Evolutionary conservation across 2,329 filamentous ascomycete species (phyloP).

Genomic region (Graphiopsis chlorocephala): DNA sequence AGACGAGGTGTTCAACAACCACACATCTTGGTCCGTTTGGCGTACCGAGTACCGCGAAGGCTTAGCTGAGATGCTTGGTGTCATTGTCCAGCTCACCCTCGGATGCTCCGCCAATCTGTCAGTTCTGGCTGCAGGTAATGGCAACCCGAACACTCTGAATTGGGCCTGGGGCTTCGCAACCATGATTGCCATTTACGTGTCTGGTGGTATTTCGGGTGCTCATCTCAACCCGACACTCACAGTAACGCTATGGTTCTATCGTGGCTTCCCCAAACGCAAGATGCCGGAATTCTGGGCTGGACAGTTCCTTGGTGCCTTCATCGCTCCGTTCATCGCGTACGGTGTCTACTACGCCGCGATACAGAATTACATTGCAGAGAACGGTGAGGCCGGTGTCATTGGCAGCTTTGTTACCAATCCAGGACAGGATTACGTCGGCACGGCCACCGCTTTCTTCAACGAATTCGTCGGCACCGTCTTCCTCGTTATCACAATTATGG

Average conservation of each 20-base stretch:
- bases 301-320: conserved; percentile 53
- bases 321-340: conserved; percentile 48
- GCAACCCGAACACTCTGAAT: conserved; percentile 43
- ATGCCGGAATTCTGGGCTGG: conserved; percentile 51
- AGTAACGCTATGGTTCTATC: conserved; percentile 43
- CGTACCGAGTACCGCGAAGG: conserved; percentile 53
- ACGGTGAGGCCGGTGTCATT: conserved; percentile 31
- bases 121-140: conserved; percentile 35
- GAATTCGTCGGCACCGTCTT: conserved; percentile 47
- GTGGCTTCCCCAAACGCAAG: conserved; percentile 53
- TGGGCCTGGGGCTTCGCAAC: conserved; percentile 53
- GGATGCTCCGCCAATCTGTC: conserved; percentile 49
- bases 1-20: conserved; percentile 49
- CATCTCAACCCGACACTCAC: conserved; percentile 51
- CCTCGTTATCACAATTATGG: conserved; percentile 42
- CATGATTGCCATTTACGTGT: conserved; percentile 47
- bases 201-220: conserved; percentile 47
- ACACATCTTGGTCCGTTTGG: conserved; percentile 47
- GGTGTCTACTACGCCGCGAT: conserved; percentile 42
- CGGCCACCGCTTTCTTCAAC: conserved; percentile 49
- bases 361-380: conserved; percentile 30
- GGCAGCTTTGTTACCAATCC: conserved; percentile 47
- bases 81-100: conserved; percentile 37
- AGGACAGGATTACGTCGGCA: conserved; percentile 41
- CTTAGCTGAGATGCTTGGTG: conserved; percentile 53